Evolutionary conservation across 192 early-diverging fungal genomes (phyloP).

Genomic region (Rhizoclosmatium sp.): DNA sequence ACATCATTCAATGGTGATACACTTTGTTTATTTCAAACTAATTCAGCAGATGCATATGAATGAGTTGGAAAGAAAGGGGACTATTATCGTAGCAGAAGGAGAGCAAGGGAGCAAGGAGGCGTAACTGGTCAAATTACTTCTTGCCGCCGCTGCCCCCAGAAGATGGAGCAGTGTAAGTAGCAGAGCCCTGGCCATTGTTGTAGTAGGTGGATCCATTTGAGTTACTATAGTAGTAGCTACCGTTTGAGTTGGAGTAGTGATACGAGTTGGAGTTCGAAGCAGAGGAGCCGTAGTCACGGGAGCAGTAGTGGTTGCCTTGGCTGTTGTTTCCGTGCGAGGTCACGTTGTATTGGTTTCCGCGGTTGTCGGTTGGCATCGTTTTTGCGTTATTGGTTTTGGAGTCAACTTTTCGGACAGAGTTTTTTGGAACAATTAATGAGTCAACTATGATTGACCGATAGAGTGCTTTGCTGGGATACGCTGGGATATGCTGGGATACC

Average conservation of each 20-base stretch:
- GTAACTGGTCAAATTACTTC: neutral
- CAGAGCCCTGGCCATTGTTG: neutral
- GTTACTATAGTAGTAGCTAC: conserved; percentile 16
- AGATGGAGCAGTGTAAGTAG: neutral
- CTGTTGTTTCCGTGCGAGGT: neutral
- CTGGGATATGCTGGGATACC: neutral
- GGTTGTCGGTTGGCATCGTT: conserved; percentile 17
- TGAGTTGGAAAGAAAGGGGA: too few species aligned
- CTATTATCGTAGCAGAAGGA: neutral
- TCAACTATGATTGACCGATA: neutral
- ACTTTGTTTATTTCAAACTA: too few species aligned
- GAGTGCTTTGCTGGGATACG: neutral
- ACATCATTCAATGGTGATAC: too few species aligned
- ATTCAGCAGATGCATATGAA: too few species aligned
- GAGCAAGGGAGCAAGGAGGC: neutral
- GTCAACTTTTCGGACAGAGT: neutral
- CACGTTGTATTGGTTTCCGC: conserved; percentile 2
- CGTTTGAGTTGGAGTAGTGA: conserved; percentile 24
- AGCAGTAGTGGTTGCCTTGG: conserved; percentile 17
- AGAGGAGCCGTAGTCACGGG: conserved; percentile 14
- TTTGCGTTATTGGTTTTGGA: neutral
- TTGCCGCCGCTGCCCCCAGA: neutral
- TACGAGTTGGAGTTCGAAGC: conserved; percentile 17
- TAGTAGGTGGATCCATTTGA: conserved; percentile 4
- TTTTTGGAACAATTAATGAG: too few species aligned